Percentiles rank a stretch among this genome's conserved stretches.
Evolutionary conservation across 768 basidiomycete species (phyloP).

Genomic region (Pleurotus citrinopileatus): DNA sequence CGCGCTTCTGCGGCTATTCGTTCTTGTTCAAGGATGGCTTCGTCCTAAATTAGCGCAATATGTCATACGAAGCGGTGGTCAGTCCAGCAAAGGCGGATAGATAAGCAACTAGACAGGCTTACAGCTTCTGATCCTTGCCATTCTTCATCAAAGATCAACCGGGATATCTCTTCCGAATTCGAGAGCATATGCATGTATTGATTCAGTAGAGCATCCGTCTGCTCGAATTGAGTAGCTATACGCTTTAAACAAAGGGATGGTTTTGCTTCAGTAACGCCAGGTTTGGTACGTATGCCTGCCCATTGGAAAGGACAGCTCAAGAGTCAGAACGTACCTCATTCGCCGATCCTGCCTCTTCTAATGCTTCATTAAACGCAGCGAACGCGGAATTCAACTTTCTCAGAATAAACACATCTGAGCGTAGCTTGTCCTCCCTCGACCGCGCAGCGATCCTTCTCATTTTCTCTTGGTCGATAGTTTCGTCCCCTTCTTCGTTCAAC

Average conservation of each 20-base stretch:
- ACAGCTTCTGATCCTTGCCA: constrained; percentile 77
- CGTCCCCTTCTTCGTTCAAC: not conserved
- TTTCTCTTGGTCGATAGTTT: constrained; percentile 11
- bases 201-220: constrained; percentile 73
- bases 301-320: no score
- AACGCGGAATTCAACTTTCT: constrained; percentile 73
- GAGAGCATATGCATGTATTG: constrained; percentile 70
- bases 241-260: constrained; percentile 39
- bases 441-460: constrained; percentile 17
- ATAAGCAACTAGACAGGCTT: constrained; percentile 23
- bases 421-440: constrained; percentile 68
- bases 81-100: not conserved
- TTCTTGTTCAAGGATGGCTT: constrained; percentile 49
- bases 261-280: no score
- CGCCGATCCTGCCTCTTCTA: constrained; percentile 60
- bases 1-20: constrained; percentile 38
- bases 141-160: constrained; percentile 70
- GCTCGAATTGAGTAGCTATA: constrained; percentile 60
- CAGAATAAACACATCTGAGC: constrained; percentile 69
- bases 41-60: constrained; percentile 44
- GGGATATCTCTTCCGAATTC: constrained; percentile 65
- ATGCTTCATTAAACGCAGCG: constrained; percentile 63
- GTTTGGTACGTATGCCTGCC: no score
- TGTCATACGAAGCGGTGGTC: not conserved
- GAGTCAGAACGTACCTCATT: constrained; percentile 53